These are phyloP conservation scores for Tranzscheliella williamsii DNA, from an alignment of 1,284 basidiomycete genomes.

Conservation along the genomic window DNA sequence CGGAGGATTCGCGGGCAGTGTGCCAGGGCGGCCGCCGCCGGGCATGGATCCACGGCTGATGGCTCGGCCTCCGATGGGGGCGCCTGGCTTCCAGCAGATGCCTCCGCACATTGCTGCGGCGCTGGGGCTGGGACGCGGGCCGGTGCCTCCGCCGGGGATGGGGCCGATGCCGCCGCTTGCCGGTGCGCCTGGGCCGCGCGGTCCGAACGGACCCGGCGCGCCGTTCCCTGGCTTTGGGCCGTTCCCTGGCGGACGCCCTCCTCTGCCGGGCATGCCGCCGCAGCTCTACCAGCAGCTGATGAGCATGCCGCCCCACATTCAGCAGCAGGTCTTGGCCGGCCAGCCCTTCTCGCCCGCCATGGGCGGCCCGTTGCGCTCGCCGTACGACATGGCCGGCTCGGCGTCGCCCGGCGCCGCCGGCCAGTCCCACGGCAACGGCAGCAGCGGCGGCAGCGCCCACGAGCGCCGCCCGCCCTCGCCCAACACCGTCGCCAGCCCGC, in stretches of 20 bases:
- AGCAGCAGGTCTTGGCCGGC: constrained; percentile 43
- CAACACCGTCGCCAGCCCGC: background rate
- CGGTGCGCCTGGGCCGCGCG: constrained; percentile 12
- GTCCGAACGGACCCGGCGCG: constrained; percentile 4
- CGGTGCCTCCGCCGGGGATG: constrained; percentile 36
- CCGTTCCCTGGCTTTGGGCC: constrained; percentile 23
- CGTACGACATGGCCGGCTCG: constrained; percentile 13
- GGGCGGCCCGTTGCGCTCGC: constrained; percentile 13
- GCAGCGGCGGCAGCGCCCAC: too few relatives aligned
- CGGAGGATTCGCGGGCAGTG: constrained; percentile 23
- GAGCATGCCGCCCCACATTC: constrained; percentile 51
- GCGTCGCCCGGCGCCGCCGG: background rate
- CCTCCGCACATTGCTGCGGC: constrained; percentile 47
- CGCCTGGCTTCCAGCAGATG: constrained; percentile 31
- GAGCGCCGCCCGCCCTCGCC: constrained; percentile 6
- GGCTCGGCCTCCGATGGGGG: constrained; percentile 34
- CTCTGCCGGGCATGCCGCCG: constrained; percentile 42
- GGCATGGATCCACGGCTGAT: constrained; percentile 44
- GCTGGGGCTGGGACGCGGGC: constrained; percentile 26
- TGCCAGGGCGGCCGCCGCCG: constrained; percentile 27
- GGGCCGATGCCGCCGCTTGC: constrained; percentile 21
- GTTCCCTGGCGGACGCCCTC: constrained; percentile 18
- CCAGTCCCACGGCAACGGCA: background rate
- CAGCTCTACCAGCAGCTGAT: constrained; percentile 55
- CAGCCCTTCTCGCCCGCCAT: constrained; percentile 24